Evolutionary conservation across 83 land plant genomes (phyloP), one percentile per base, ranked within the genome.

Genomic region (Diphasiastrum complanatum): DNA sequence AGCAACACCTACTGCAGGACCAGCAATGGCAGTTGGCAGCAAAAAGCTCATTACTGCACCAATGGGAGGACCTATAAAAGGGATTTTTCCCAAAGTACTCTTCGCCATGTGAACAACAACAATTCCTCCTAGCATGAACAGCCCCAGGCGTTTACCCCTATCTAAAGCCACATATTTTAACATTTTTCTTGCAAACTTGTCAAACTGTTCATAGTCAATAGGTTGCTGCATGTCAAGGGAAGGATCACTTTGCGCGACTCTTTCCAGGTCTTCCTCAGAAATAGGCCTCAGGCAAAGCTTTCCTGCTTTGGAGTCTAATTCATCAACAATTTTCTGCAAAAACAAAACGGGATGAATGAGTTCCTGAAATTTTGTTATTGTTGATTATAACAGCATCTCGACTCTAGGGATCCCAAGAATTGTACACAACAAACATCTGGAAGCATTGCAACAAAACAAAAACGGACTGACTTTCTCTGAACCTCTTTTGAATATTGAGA

Each of bases 1-100:
- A 40, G 81, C 79, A 29, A 78, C 64, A 43, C 81, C 81, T 30
- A 65, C 81, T 11, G 66, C 75, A 30, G 79, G 75, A 4, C 81
- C 81, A 33, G 75, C 22, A 6, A 78, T 18, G 18, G 64, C 47
- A 51, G 75, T 75, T 45, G 79, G 81, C 18, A 75, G n/a, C 23
- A 78, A 51, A 11, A 61, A 26, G 23, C 59, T 47, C 6, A 70
- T 16, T 45, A 75, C 1, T 1, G 64, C 54, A 16, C 79, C 74
- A 64, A 73, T 36, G 52, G 71, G 69, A 41, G 68, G 64, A 18
- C 81, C 81, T 30, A 78, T 34, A 25, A 75, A 35, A n/a, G 81
- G 81, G 18, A 78, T 47, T 22, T 47, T 63, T 41, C 43, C 70
- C 6, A 77, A 27, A 22, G 74, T 65, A 22, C 64, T 62, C 72